Conservation (phyloP, 805 yeast genomes). For the Metschnikowia corniflorae region DNA sequence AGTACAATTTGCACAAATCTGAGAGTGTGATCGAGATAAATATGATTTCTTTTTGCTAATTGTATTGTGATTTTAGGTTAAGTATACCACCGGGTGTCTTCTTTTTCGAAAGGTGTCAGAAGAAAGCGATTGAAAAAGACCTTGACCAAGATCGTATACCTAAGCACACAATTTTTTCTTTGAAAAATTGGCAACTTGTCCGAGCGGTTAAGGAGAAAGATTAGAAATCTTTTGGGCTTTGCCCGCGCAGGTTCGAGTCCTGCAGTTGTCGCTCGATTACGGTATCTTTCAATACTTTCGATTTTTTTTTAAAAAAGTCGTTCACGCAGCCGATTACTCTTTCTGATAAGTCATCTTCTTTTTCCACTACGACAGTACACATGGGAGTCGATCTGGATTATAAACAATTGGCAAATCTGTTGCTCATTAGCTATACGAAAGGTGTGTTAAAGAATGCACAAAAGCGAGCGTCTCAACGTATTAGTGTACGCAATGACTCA, state of each 20-base stretch:
- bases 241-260: slow-evolving; percentile 81
- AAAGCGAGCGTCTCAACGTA: not conserved
- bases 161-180: no score
- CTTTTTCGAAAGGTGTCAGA: no score
- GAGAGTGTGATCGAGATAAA: no score
- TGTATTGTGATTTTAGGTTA: no score
- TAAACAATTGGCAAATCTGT: slow-evolving; percentile 8
- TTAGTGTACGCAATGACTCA: not conserved
- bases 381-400: slow-evolving; percentile 15
- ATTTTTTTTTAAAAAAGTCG: not conserved
- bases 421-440: slow-evolving; percentile 10
- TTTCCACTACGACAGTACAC: not conserved
- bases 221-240: slow-evolving; percentile 72
- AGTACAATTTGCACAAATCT: no score
- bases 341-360: not conserved
- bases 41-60: no score
- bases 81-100: no score
- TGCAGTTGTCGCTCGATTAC: slow-evolving; percentile 59
- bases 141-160: no score
- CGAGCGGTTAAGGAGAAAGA: slow-evolving; percentile 78
- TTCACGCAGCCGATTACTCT: not conserved
- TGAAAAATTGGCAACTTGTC: slow-evolving; percentile 48
- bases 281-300: not conserved
- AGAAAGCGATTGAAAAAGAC: no score
- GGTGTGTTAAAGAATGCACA: slow-evolving; percentile 5